phyloP scores from a whole-genome alignment of 75 land plant species.

The Picea glauca region DNA sequence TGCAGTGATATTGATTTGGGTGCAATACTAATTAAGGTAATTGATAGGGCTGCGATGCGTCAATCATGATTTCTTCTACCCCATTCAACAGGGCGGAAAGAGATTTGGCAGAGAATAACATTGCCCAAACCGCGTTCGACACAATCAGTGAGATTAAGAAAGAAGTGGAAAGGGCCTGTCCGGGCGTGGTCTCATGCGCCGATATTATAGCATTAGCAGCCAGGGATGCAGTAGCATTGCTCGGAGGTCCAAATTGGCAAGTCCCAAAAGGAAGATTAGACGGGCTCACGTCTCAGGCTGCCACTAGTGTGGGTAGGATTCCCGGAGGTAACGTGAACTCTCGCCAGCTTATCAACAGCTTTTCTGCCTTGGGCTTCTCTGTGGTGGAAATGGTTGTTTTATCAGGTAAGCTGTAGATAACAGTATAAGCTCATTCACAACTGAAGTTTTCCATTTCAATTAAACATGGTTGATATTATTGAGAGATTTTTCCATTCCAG shows the following conservation, averaged over 20 bases:
- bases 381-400: slow-evolving; percentile 29
- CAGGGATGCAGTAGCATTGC: slow-evolving; percentile 10
- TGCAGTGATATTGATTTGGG: no score
- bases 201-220: slow-evolving; percentile 20
- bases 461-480: no score
- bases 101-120: slow-evolving; percentile 5
- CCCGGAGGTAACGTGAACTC: slow-evolving; percentile 8
- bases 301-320: neutral
- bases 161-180: slow-evolving; percentile 11
- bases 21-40: no score
- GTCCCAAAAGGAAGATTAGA: slow-evolving; percentile 30
- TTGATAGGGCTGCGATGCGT: slow-evolving; percentile 23
- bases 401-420: slow-evolving; percentile 16
- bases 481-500: no score
- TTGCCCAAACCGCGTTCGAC: slow-evolving; percentile 6
- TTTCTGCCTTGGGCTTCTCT: slow-evolving; percentile 26
- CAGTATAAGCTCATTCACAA: no score
- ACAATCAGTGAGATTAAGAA: slow-evolving; percentile 6
- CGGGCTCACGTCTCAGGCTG: slow-evolving; percentile 10
- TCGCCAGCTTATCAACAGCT: slow-evolving; percentile 13
- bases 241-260: slow-evolving; percentile 24
- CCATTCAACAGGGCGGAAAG: slow-evolving; percentile 14
- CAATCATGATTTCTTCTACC: slow-evolving; percentile 13
- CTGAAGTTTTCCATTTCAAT: no score
- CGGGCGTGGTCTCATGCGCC: slow-evolving; percentile 22